These are phyloP conservation scores for Rhodotorula sp. DNA, from an alignment of 1,284 basidiomycete genomes.

Conservation along the genomic window DNA sequence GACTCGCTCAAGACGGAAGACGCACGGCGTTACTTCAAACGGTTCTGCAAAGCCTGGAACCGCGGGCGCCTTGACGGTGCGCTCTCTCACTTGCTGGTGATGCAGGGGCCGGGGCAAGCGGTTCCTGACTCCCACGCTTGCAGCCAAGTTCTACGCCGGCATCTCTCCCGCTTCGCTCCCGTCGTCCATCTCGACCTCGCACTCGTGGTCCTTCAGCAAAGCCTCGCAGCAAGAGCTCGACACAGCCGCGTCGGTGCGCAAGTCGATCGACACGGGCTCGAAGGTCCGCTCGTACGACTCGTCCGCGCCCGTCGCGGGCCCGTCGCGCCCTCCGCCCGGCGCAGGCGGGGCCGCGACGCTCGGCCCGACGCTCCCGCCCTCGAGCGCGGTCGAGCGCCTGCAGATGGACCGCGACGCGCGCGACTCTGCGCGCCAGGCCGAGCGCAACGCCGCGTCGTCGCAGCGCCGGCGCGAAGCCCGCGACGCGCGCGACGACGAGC, in stretches of 20 bases:
- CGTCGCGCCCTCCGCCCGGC: neutral
- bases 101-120: neutral
- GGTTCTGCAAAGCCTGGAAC: slow-evolving; percentile 36
- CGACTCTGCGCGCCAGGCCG: neutral
- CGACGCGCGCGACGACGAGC: slow-evolving; percentile 30
- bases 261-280: slow-evolving; percentile 31
- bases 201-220: slow-evolving; percentile 36
- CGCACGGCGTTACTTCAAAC: slow-evolving; percentile 35
- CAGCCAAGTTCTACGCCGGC: slow-evolving; percentile 37
- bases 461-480: slow-evolving; percentile 11
- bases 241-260: slow-evolving; percentile 35
- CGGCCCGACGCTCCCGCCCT: slow-evolving; percentile 26
- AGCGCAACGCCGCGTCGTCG: neutral
- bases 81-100: neutral
- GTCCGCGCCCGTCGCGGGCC: neutral
- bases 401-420: slow-evolving; percentile 23
- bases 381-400: slow-evolving; percentile 24
- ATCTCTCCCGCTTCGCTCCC: slow-evolving; percentile 34
- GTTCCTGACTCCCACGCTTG: neutral
- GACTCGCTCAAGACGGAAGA: slow-evolving; percentile 32
- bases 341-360: neutral
- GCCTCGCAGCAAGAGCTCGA: slow-evolving; percentile 40
- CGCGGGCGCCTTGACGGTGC: slow-evolving; percentile 19
- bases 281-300: slow-evolving; percentile 20
- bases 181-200: slow-evolving; percentile 29